Percentiles rank a stretch among this genome's conserved stretches.
phyloP scores from a whole-genome alignment of 139 green algal genomes.

The Diplosphaera chodatii region DNA sequence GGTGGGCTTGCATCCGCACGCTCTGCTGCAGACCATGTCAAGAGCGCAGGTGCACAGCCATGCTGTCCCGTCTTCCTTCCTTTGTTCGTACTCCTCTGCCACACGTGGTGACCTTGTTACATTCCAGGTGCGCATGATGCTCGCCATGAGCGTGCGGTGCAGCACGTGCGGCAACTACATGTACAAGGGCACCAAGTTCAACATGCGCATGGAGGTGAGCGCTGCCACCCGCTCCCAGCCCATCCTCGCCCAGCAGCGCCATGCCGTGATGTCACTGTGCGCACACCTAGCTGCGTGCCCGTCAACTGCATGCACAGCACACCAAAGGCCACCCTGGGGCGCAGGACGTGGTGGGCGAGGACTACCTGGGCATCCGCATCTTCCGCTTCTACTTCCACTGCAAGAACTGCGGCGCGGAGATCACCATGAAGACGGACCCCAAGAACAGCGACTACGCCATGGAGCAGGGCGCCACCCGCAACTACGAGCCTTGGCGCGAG shows the following conservation, averaged over 20 bases:
- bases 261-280: too few species aligned
- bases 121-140: conserved; percentile 87
- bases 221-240: too few species aligned
- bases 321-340: too few species aligned
- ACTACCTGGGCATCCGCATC: conserved; percentile 91
- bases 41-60: too few species aligned
- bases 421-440: conserved; percentile 97
- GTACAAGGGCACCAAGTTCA: conserved; percentile 99
- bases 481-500: conserved; percentile 94
- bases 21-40: too few species aligned
- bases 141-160: conserved; percentile 94
- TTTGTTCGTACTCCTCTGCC: too few species aligned
- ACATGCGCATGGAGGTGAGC: conserved; percentile 80
- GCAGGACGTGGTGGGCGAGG: conserved; percentile 79
- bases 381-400: conserved; percentile 45
- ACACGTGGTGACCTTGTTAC: not conserved
- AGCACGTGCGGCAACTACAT: conserved; percentile 96
- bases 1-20: conserved; percentile 28
- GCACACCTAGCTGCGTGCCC: too few species aligned
- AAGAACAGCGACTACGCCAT: conserved; percentile 91
- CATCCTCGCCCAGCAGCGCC: too few species aligned
- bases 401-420: conserved; percentile 78
- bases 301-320: too few species aligned
- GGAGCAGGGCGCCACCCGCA: conserved; percentile 86
- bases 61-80: too few species aligned